These are phyloP conservation scores for Rhodomyrtus psidioides DNA, from an alignment of 441 rosid species.

Conservation along the genomic window DNA sequence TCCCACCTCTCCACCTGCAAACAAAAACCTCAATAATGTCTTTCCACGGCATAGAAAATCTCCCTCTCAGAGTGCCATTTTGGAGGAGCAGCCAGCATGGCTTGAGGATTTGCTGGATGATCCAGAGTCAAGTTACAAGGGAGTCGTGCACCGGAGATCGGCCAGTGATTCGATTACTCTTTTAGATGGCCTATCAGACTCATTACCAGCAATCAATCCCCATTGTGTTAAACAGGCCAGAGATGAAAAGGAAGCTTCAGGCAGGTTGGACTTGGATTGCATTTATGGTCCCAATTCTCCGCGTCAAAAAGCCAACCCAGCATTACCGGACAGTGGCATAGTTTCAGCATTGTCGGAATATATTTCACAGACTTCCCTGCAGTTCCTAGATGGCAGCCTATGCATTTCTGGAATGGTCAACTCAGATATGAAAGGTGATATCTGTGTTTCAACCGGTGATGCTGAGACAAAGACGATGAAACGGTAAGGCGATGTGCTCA, in stretches of 20 bases:
- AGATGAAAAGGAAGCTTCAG: conserved; percentile 19
- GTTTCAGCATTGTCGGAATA: conserved; percentile 61
- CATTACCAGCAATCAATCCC: conserved; percentile 28
- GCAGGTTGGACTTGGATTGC: conserved; percentile 48
- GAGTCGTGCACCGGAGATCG: conserved; percentile 41
- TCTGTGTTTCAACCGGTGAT: conserved; percentile 17
- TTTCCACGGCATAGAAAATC: conserved; percentile 32
- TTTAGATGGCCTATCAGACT: conserved; percentile 33
- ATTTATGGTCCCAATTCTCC: conserved; percentile 81
- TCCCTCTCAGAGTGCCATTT: conserved; percentile 36
- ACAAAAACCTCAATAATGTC: conserved; percentile 1
- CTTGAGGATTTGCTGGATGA: conserved; percentile 54
- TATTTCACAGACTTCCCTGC: conserved; percentile 30
- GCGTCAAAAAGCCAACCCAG: conserved; percentile 33
- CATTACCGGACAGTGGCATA: conserved; percentile 41
- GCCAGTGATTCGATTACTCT: conserved; percentile 59
- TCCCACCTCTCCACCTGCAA: conserved; percentile 22
- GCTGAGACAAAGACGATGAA: conserved; percentile 30
- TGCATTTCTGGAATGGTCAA: conserved; percentile 19
- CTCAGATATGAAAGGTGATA: conserved; percentile 20
- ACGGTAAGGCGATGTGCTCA: conserved; percentile 30
- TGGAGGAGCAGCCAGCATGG: conserved; percentile 60
- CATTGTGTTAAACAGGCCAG: conserved; percentile 18
- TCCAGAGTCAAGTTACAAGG: conserved; percentile 24
- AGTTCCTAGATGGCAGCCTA: conserved; percentile 30